phyloP scores from a whole-genome alignment of 768 basidiomycete species.

The Xerocomus spinulosus region DNA sequence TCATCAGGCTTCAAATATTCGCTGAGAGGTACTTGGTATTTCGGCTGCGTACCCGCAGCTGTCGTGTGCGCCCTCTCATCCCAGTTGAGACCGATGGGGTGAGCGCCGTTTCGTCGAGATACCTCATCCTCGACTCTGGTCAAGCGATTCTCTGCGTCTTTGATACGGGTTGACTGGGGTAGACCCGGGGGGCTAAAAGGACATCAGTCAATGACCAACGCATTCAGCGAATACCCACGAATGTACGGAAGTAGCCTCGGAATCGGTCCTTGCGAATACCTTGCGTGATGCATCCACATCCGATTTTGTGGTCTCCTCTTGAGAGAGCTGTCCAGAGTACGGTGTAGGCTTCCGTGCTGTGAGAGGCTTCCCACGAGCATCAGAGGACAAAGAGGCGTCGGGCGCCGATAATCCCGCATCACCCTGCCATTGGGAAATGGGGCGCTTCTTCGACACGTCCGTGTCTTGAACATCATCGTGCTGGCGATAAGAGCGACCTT shows the following conservation, averaged over 20 bases:
- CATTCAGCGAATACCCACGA: constrained; percentile 4
- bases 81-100: constrained; percentile 1
- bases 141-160: not conserved
- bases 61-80: not conserved
- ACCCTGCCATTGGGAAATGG: not conserved
- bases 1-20: constrained; percentile 3
- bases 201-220: not conserved
- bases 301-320: not conserved
- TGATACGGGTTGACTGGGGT: not conserved
- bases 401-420: not conserved
- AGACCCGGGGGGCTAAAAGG: constrained; percentile 1
- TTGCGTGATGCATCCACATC: not conserved
- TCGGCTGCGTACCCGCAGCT: not conserved
- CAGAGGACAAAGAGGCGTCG: not conserved
- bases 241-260: not conserved
- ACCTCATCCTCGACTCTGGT: not conserved
- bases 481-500: not conserved
- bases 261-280: not conserved
- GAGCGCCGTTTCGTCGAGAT: not conserved
- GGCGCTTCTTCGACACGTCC: not conserved
- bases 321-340: not conserved
- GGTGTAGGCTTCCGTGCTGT: not conserved
- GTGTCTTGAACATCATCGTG: not conserved
- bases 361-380: not conserved
- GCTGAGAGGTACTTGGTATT: constrained; percentile 20